Base-by-base conservation (phyloP, 306 rosid genomes). In the Sindora glabra region DNA sequence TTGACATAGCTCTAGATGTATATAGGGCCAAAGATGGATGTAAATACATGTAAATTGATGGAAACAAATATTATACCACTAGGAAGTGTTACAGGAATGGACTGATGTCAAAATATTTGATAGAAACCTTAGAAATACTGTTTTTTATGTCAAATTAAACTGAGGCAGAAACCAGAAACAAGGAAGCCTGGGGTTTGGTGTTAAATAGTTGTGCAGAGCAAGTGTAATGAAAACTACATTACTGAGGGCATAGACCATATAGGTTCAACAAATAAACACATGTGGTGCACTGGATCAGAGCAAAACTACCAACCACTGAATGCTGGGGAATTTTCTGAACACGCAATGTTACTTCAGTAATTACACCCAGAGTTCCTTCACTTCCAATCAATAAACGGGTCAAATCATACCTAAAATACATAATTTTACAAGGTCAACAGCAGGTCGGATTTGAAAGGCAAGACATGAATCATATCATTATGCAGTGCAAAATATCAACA, bases 361-460 rank as follows among this genome's bases (percentile, higher is more conserved):
- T 83, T 44, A 86, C 78, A 39, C 96, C 98, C 47, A 88, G 90
- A 42, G 98, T 88, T 70, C 98, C 98, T 83, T 92, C 98, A 74
- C 98, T 92, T 83, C 98, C 98, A 80, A 92, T 92, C 78, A 92
- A 32, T 77, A 91, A 70, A 49, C 95, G 95, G 29, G 96, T 91
- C 84, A 91, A 74, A 67, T 91, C 98, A 73, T 91, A 91, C 81
- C 96, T 87, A 73, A n/a, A 50, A 73, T 23, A 73, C 18, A 38
- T 51, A 56, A 50, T 56, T 10, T 38, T n/a, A n/a, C n/a, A 34
- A n/a, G n/a, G n/a, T n/a, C n/a, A 62, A 22, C 65, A 77, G 16
- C 39, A 14, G 18, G 30, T 45, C 29, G 19, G n/a, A n/a, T n/a
- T n/a, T n/a, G n/a, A n/a, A n/a, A n/a, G n/a, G n/a, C n/a, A n/a